A percentile compares a stretch with the other conserved stretches of the same genome.
These are phyloP conservation scores for Chaetomiaceae sp. DNA, from an alignment of 2,329 filamentous ascomycete species.

Conservation along the genomic window DNA sequence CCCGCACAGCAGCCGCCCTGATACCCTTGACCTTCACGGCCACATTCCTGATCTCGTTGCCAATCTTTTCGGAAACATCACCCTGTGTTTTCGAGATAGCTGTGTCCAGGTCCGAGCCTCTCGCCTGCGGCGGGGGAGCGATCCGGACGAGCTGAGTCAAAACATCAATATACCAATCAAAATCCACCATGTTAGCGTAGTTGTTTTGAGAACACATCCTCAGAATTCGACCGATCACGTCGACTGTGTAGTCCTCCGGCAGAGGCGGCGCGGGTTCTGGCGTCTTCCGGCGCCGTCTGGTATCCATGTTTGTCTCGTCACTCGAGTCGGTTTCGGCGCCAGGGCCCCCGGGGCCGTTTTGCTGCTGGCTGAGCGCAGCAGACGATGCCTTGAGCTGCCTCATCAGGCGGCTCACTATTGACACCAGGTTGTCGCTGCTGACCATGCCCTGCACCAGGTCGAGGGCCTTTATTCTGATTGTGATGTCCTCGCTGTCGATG, in stretches of 20 bases:
- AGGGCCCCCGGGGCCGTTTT: conserved; percentile 40
- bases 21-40: conserved; percentile 87
- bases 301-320: conserved; percentile 35
- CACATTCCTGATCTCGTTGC: conserved; percentile 81
- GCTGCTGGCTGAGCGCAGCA: conserved; percentile 39
- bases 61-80: conserved; percentile 66
- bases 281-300: conserved; percentile 38
- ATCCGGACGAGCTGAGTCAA: conserved; percentile 78
- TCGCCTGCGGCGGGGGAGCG: conserved; percentile 47
- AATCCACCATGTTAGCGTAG: conserved; percentile 80
- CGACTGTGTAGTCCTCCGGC: conserved; percentile 79
- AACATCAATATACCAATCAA: conserved; percentile 96
- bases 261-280: conserved; percentile 53
- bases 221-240: conserved; percentile 77
- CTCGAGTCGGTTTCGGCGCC: conserved; percentile 44
- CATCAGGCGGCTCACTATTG: conserved; percentile 81
- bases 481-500: conserved; percentile 92
- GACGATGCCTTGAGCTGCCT: conserved; percentile 72
- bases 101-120: conserved; percentile 35
- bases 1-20: conserved; percentile 71
- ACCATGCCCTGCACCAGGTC: conserved; percentile 94
- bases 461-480: conserved; percentile 86
- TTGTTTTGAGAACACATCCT: conserved; percentile 87
- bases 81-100: conserved; percentile 31
- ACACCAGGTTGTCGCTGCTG: conserved; percentile 74